Conservation (phyloP, 768 basidiomycete genomes). For the Pholiota microspora region DNA sequence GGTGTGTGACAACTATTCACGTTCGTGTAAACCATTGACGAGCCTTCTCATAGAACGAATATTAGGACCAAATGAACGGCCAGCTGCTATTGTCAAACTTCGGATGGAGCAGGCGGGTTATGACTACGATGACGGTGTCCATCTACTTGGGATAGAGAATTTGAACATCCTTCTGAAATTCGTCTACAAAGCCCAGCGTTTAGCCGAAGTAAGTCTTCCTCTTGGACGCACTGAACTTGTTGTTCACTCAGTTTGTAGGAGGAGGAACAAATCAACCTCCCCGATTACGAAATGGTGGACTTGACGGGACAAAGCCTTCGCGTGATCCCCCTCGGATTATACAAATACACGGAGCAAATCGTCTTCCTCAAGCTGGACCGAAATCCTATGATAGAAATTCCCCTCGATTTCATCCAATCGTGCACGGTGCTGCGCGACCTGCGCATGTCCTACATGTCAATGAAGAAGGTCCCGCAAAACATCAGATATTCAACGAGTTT, state of each 20-base stretch:
- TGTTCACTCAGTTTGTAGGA: constrained; percentile 26
- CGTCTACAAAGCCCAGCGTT: constrained; percentile 77
- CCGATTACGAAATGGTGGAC: constrained; percentile 76
- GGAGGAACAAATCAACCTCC: constrained; percentile 74
- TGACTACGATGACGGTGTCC: constrained; percentile 73
- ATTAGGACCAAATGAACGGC: constrained; percentile 76
- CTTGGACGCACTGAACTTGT: neutral
- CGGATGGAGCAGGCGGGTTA: constrained; percentile 90
- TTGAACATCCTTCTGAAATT: constrained; percentile 87
- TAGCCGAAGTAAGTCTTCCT: constrained; percentile 53
- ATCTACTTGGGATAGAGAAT: constrained; percentile 74
- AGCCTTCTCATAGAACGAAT: constrained; percentile 63
- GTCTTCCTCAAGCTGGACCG: constrained; percentile 84
- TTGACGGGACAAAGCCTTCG: constrained; percentile 78
- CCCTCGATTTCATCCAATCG: constrained; percentile 92
- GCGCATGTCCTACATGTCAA: constrained; percentile 85
- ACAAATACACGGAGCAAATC: constrained; percentile 82
- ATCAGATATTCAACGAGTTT: constrained; percentile 74
- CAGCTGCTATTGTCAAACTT: constrained; percentile 80
- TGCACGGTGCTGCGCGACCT: constrained; percentile 84
- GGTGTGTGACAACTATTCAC: constrained; percentile 57
- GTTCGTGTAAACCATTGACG: no score
- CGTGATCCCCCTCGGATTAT: constrained; percentile 84
- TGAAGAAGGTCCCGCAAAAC: constrained; percentile 88
- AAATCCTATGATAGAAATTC: constrained; percentile 95